Percentiles rank a stretch among this genome's conserved stretches.
phyloP scores from a whole-genome alignment of 2,329 filamentous ascomycete genomes.

The Calonectria ilicicola region DNA sequence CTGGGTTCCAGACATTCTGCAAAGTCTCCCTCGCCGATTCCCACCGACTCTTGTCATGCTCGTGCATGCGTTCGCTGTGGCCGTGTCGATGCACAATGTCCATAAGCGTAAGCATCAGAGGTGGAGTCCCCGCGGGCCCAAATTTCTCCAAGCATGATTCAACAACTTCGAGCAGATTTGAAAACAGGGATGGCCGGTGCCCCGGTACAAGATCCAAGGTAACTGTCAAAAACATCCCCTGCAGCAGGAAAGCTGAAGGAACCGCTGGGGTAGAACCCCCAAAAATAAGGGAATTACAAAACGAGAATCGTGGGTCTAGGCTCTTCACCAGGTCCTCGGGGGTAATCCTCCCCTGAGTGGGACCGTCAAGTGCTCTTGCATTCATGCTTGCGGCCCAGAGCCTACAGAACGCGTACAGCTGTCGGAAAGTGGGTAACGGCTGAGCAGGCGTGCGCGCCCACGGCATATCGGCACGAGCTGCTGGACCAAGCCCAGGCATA shows the following conservation, averaged over 20 bases:
- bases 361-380: slow-evolving; percentile 29
- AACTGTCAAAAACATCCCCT: slow-evolving; percentile 52
- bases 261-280: slow-evolving; percentile 48
- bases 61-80: slow-evolving; percentile 45
- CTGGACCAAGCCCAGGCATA: slow-evolving; percentile 33
- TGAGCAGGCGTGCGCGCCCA: slow-evolving; percentile 39
- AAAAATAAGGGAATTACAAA: slow-evolving; percentile 54
- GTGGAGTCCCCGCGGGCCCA: slow-evolving; percentile 49
- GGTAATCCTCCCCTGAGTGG: slow-evolving; percentile 21
- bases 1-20: slow-evolving; percentile 41
- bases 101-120: slow-evolving; percentile 49
- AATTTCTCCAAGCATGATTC: slow-evolving; percentile 49
- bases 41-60: slow-evolving; percentile 50
- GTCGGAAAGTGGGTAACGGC: slow-evolving; percentile 56
- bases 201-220: slow-evolving; percentile 49
- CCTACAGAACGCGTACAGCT: slow-evolving; percentile 54
- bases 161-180: slow-evolving; percentile 51
- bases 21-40: slow-evolving; percentile 42
- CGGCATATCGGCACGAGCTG: slow-evolving; percentile 4
- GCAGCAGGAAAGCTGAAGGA: slow-evolving; percentile 52
- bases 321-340: slow-evolving; percentile 48
- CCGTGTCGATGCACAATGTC: slow-evolving; percentile 49
- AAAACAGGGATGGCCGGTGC: slow-evolving; percentile 50
- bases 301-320: slow-evolving; percentile 50
- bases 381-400: slow-evolving; percentile 46